Conservation (phyloP, 495 filamentous ascomycete genomes). For the Glarea lozoyensis region DNA sequence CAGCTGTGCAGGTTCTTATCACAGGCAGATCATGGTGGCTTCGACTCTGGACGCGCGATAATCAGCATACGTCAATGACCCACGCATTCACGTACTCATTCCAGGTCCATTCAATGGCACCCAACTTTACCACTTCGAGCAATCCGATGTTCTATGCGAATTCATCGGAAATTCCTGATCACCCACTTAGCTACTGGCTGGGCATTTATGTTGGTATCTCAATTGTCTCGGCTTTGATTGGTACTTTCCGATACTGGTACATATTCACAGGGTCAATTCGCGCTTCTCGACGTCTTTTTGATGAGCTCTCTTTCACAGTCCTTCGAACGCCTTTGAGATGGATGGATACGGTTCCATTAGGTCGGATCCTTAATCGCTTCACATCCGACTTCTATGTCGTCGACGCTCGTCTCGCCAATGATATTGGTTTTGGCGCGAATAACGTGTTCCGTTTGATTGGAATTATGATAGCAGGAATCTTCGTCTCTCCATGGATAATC, state of each 20-base stretch:
- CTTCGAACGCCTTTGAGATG: constrained; percentile 64
- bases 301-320: constrained; percentile 42
- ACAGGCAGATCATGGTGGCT: constrained; percentile 59
- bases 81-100: constrained; percentile 16
- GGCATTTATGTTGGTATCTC: constrained; percentile 58
- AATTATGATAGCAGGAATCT: constrained; percentile 46
- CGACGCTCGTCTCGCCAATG: constrained; percentile 54
- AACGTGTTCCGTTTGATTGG: constrained; percentile 44
- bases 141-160: too few relatives aligned
- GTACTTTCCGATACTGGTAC: constrained; percentile 18
- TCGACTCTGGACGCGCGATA: constrained; percentile 54
- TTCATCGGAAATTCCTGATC: background rate
- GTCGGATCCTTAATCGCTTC: constrained; percentile 72
- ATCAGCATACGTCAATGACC: constrained; percentile 21
- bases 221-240: constrained; percentile 22
- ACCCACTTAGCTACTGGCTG: constrained; percentile 50
- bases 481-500: constrained; percentile 56
- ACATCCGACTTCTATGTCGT: constrained; percentile 67
- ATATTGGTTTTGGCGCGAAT: constrained; percentile 46
- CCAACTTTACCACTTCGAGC: constrained; percentile 20
- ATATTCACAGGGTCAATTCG: constrained; percentile 21
- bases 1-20: constrained; percentile 37
- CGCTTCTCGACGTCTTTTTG: constrained; percentile 18
- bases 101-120: constrained; percentile 31
- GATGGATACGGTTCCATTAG: constrained; percentile 74